These are phyloP conservation scores for Scedosporium minutisporum DNA, from an alignment of 2,329 filamentous ascomycete species.

Conservation along the genomic window DNA sequence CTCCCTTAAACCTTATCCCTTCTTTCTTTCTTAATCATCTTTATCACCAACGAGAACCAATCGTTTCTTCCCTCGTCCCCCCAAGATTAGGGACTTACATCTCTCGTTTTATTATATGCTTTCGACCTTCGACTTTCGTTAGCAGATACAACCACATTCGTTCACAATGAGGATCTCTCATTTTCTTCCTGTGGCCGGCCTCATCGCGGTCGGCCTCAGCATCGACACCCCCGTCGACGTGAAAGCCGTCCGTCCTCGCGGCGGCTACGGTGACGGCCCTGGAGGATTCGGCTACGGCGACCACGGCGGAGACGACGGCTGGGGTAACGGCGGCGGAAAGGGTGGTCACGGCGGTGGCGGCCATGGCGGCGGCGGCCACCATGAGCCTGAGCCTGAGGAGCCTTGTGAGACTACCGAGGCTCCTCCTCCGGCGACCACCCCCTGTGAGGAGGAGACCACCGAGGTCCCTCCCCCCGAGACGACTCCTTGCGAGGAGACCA, in stretches of 20 bases:
- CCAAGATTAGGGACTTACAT: neutral
- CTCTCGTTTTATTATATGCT: neutral
- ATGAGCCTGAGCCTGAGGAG: neutral
- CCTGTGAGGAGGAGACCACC: neutral
- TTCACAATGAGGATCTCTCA: conserved; percentile 24
- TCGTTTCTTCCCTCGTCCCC: neutral
- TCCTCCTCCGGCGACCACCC: neutral
- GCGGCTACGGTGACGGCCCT: neutral
- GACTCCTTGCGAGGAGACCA: no score
- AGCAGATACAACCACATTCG: neutral
- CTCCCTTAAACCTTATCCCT: neutral
- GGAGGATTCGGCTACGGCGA: neutral
- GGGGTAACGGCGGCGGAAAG: neutral
- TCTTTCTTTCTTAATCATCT: neutral
- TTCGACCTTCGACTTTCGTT: conserved; percentile 1
- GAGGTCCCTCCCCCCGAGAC: neutral
- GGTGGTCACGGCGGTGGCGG: neutral
- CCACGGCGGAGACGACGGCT: neutral
- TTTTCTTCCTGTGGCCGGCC: conserved; percentile 20
- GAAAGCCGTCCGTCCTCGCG: neutral
- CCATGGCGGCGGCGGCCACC: neutral
- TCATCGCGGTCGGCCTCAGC: conserved; percentile 20
- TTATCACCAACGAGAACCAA: neutral
- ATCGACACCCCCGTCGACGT: conserved; percentile 13
- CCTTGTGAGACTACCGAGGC: neutral